phyloP scores from a whole-genome alignment of 2,329 filamentous ascomycete genomes.

The Tolypocladium cylindrosporum region DNA sequence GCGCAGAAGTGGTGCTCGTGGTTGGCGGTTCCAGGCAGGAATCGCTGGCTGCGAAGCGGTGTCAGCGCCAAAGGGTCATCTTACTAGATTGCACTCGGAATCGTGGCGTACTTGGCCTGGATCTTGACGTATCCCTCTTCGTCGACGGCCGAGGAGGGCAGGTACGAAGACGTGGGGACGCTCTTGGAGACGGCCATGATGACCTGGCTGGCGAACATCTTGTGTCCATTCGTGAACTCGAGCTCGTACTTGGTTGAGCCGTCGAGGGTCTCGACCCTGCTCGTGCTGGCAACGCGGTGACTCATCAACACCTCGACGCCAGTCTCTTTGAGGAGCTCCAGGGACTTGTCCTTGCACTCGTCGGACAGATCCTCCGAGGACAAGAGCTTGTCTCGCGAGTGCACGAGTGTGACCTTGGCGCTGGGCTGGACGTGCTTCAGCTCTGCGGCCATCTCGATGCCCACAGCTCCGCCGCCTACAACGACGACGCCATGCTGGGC shows the following conservation, averaged over 20 bases:
- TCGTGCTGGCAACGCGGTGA: constrained; percentile 43
- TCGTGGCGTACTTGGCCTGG: constrained; percentile 34
- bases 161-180: constrained; percentile 50
- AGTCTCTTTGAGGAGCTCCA: constrained; percentile 46
- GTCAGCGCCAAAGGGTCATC: not conserved
- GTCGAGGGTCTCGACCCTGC: constrained; percentile 32
- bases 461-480: constrained; percentile 70
- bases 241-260: constrained; percentile 35
- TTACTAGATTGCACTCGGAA: not conserved
- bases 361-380: constrained; percentile 64
- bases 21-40: constrained; percentile 45
- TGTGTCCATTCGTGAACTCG: constrained; percentile 49
- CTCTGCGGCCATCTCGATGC: constrained; percentile 74
- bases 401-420: constrained; percentile 60
- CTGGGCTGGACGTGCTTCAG: constrained; percentile 58
- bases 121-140: constrained; percentile 58
- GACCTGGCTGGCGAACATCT: constrained; percentile 52
- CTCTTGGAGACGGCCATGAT: constrained; percentile 60
- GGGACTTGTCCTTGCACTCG: constrained; percentile 53
- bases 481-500: constrained; percentile 53
- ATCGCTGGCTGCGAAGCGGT: constrained; percentile 34
- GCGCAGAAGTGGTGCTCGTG: constrained; percentile 53
- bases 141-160: constrained; percentile 50
- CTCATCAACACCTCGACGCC: constrained; percentile 57
- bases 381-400: constrained; percentile 60